Evolutionary conservation across 148 eudicot species (phyloP).

Genomic region (Vaccinium corymbosum): DNA sequence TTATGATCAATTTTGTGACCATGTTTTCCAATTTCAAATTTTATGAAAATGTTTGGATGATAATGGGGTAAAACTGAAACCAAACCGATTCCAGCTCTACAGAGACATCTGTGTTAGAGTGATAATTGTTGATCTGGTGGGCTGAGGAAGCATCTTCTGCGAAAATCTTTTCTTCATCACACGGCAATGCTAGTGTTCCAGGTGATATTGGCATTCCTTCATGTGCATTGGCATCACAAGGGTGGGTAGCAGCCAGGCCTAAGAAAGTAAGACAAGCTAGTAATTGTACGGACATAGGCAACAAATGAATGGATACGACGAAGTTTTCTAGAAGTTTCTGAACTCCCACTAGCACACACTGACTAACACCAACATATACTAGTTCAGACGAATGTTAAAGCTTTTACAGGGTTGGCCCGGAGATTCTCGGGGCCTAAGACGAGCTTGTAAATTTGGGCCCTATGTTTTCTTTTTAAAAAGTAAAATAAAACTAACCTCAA

Average conservation of each 20-base stretch:
- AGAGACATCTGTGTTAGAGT: conserved; percentile 27
- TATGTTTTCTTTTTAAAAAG: too few relatives aligned
- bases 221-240: conserved; percentile 25
- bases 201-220: conserved; percentile 14
- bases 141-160: background rate
- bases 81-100: background rate
- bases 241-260: conserved; percentile 17
- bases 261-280: background rate
- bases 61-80: too few relatives aligned
- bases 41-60: too few relatives aligned
- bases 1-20: too few relatives aligned
- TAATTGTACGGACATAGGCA: background rate
- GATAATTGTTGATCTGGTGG: conserved; percentile 13
- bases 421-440: too few relatives aligned
- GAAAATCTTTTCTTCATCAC: background rate
- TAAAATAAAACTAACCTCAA: too few relatives aligned
- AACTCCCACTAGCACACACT: background rate
- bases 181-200: background rate
- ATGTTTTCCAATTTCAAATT: too few relatives aligned
- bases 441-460: too few relatives aligned
- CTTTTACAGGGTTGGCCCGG: background rate
- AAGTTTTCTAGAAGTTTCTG: background rate
- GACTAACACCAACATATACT: background rate
- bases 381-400: background rate
- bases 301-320: background rate